These are phyloP conservation scores for Tulasnella sp. DNA, from an alignment of 768 basidiomycete species.

Conservation along the genomic window DNA sequence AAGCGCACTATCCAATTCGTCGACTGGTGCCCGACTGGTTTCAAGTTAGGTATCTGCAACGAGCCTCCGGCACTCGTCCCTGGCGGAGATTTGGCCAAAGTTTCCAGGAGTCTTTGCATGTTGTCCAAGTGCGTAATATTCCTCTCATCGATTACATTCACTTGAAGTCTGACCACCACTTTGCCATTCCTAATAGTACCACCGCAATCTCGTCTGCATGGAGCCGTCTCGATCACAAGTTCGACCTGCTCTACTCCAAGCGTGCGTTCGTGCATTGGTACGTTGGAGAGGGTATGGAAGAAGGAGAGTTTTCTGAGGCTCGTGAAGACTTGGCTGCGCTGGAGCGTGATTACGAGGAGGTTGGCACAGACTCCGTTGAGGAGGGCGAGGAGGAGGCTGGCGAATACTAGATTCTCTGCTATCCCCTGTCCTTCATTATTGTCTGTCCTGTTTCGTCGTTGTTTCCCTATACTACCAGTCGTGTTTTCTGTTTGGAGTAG, in stretches of 20 bases:
- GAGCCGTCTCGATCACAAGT: slow-evolving; percentile 94
- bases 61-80: slow-evolving; percentile 89
- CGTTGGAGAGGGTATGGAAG: slow-evolving; percentile 99
- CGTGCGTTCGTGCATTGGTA: slow-evolving; percentile 91
- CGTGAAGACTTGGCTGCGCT: slow-evolving; percentile 96
- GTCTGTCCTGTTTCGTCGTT: neutral
- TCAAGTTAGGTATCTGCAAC: slow-evolving; percentile 89
- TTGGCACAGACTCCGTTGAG: slow-evolving; percentile 33
- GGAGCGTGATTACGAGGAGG: slow-evolving; percentile 92
- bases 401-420: slow-evolving; percentile 20
- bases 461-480: neutral
- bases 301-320: slow-evolving; percentile 98
- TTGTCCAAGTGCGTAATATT: slow-evolving; percentile 66
- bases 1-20: slow-evolving; percentile 98
- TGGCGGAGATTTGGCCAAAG: slow-evolving; percentile 90
- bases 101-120: slow-evolving; percentile 93
- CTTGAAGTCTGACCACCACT: neutral
- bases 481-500: neutral
- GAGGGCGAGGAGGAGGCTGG: slow-evolving; percentile 20
- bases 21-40: slow-evolving; percentile 94
- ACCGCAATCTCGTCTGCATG: slow-evolving; percentile 92
- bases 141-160: neutral
- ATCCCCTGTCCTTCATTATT: neutral
- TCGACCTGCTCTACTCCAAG: slow-evolving; percentile 96
- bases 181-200: slow-evolving; percentile 40